Conservation (phyloP, 2,329 filamentous ascomycete genomes). For the Exophiala dermatitidis region DNA sequence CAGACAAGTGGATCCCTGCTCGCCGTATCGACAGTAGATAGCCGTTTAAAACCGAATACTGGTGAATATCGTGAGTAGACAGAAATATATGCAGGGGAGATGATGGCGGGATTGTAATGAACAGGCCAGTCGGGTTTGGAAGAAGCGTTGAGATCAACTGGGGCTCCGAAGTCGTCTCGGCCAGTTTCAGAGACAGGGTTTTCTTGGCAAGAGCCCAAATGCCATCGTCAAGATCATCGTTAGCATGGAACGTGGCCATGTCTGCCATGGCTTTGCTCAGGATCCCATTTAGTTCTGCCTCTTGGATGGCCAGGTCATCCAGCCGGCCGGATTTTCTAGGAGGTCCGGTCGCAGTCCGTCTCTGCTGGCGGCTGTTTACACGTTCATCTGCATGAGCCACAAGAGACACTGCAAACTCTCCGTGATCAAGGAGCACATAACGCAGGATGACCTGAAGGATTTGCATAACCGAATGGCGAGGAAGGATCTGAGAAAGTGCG, state of each 20-base stretch:
- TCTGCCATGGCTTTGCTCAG: constrained; percentile 71
- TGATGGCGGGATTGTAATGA: constrained; percentile 63
- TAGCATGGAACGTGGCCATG: constrained; percentile 67
- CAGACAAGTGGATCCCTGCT: constrained; percentile 74
- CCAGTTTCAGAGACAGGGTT: constrained; percentile 60
- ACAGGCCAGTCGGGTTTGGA: constrained; percentile 64
- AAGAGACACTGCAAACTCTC: constrained; percentile 84
- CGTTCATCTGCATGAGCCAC: constrained; percentile 78
- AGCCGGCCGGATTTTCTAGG: constrained; percentile 33
- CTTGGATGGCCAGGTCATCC: constrained; percentile 65
- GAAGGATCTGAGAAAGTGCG: constrained; percentile 72
- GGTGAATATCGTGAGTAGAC: constrained; percentile 63
- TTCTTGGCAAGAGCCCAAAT: constrained; percentile 75
- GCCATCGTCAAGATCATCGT: constrained; percentile 68
- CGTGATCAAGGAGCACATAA: constrained; percentile 78
- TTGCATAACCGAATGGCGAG: constrained; percentile 67
- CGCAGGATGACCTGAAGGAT: constrained; percentile 70
- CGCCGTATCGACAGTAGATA: constrained; percentile 81
- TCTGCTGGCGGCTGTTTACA: constrained; percentile 62
- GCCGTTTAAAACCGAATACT: constrained; percentile 77
- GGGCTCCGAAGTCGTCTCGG: constrained; percentile 41
- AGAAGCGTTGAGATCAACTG: constrained; percentile 47
- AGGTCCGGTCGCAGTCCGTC: constrained; percentile 37
- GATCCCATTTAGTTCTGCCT: constrained; percentile 74
- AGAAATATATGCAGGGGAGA: constrained; percentile 85